Evolutionary conservation across 2,329 filamentous ascomycete genomes (phyloP), one percentile per base, ranked within the genome.

Genomic region (Xylogone sp.): DNA sequence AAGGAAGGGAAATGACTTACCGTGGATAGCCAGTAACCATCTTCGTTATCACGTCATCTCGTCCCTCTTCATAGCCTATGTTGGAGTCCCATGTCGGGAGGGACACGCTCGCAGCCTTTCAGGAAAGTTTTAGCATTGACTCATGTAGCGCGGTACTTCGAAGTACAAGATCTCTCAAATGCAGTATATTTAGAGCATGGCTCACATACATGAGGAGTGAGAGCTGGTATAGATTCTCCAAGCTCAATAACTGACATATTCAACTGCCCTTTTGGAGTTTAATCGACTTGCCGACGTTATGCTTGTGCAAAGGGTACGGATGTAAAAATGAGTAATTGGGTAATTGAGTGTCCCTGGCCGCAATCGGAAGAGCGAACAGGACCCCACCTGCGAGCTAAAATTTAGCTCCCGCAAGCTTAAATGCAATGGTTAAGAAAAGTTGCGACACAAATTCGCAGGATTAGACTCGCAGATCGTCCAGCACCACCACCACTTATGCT

Each of bases 131-230:
- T 24, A 50, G 34, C 46, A 45, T 46, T 39, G 34, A 39, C 34
- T 29, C 27, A 29, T 47, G 45, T 21, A 43, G 39, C 19, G 34
- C n/a, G 42, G 18, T 10, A 10, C 16, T 31, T 95, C 39, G 94
- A 94, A 21, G 99, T 75, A 16, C 94, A 97, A 42, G 97, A 92
- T 69, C 93, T 97, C 58, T 97, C 90, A 58, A 94, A 92, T 97
- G 21, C 19, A 43, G 27, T 29, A 18, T 6, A 29, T 43, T 48
- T 19, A 46, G 21, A 50, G 34, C 47, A 45, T 43, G 44, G 21
- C 39, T 20, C 13, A 59, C 65, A 60, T 59, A 69, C 66, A 59
- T 69, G 66, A 49, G 65, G 59, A 20, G 65, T 68, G 16, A 65
- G 48, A 44, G 65, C 57, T 27, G 66, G 66, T 42, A 69, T 60